Evolutionary conservation across 306 rosid species (phyloP), one percentile per base, ranked within the genome.

Genomic region (Quercus agrifolia): DNA sequence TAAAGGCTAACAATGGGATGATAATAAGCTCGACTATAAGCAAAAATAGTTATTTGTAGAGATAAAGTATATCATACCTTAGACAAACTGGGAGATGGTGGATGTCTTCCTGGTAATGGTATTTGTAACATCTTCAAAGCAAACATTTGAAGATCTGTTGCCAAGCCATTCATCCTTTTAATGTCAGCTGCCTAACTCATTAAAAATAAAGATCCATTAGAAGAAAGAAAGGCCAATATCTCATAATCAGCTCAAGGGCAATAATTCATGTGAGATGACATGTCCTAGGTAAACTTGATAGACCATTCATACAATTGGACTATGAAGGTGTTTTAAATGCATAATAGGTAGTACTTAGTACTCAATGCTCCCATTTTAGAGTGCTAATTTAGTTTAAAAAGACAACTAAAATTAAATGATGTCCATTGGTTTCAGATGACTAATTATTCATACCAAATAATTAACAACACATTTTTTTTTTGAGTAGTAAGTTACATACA

Each of bases 131-230:
- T 85, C 87, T 89, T 86, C 85, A 89, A 81, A 41, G 97, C 96
- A 80, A 91, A 93, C 97, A 93, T 91, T 85, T 93, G 97, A 81
- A 91, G 91, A 88, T 93, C 96, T 25, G 96, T 76, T 28, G 92
- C 92, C 77, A 93, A 80, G 30, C 96, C 91, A 75, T 93, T 92
- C 90, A 92, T 86, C 88, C 93, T 89, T 83, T 85, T 92, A 77
- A 93, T 79, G 83, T 93, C 97, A 59, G 90, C 88, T 78, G 91
- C 97, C 97, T 93, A 82, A 81, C 79, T 70, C 31, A 79, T 81
- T 49, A 55, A 69, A 73, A 33, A 69, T 51, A 73, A 73, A 20
- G 72, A 76, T 76, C 52, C 59, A 72, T 73, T 55, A 41, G 68
- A 69, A 1, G 2, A 5, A 21, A 27, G 66, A 80, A 80, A 25